phyloP scores from a whole-genome alignment of 352 stramenopile genomes.

The Phytophthora pseudosyringae region DNA sequence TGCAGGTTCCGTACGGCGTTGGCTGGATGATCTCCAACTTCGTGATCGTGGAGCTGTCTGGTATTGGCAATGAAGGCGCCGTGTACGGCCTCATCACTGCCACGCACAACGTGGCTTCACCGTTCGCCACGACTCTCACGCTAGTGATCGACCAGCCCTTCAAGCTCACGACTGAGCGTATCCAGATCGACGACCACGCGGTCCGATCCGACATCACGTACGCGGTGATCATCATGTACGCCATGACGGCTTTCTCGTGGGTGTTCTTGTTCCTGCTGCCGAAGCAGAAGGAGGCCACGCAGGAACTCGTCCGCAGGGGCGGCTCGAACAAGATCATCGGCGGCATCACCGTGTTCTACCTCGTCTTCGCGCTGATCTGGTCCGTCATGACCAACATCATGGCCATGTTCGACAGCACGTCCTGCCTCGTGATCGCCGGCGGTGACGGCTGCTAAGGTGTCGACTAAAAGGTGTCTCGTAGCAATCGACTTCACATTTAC shows the following conservation, averaged over 20 bases:
- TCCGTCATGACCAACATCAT: constrained; percentile 39
- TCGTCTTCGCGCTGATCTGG: constrained; percentile 39
- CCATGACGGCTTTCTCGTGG: constrained; percentile 35
- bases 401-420: constrained; percentile 36
- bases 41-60: constrained; percentile 45
- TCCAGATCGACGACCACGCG: constrained; percentile 35
- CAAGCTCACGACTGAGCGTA: constrained; percentile 32
- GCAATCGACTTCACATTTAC: background rate
- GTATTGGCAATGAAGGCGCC: constrained; percentile 48
- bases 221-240: constrained; percentile 43
- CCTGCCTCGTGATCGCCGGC: constrained; percentile 43
- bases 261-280: constrained; percentile 37
- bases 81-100: constrained; percentile 51
- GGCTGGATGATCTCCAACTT: constrained; percentile 52
- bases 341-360: constrained; percentile 34
- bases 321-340: constrained; percentile 37
- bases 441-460: constrained; percentile 38
- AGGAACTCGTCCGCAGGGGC: constrained; percentile 35
- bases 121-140: constrained; percentile 42
- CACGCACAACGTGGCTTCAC: constrained; percentile 38
- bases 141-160: constrained; percentile 44
- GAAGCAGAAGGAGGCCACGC: constrained; percentile 39
- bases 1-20: constrained; percentile 45
- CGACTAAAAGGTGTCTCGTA: constrained; percentile 20
- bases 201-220: constrained; percentile 52